Evolutionary conservation across 1,139 yeast species (phyloP), one percentile per base, ranked within the genome.

Genomic region (Pichia cactophila): DNA sequence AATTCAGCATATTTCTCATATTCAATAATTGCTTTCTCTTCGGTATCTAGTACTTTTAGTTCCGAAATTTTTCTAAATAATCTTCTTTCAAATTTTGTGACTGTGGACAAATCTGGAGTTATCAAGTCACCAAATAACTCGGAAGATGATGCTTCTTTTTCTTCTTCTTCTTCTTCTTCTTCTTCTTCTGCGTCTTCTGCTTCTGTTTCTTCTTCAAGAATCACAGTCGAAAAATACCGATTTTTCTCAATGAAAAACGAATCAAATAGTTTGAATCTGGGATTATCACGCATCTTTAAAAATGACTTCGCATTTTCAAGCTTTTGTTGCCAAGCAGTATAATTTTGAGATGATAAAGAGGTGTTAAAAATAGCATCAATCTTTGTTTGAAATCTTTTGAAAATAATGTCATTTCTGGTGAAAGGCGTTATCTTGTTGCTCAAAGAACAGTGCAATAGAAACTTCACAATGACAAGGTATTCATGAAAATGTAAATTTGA

Each of bases 261-360:
- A 17, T 36, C 39, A 16, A 36, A 36, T 23, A 36, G 23, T 9
- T 16, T 8, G 39, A 36, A 36, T 36, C 5, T 36, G 4, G 39
- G n/a, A 14, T 14, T 16, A 36, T 10, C 11, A 20, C 4, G 29
- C 7, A 33, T 23, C 8, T 36, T 17, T 41, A 33, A 39, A 12
- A 43, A 45, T 45, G 44, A 41, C 50, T 52, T 51, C 49, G 36
- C 52, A 45, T 41, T 42, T 42, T 45, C 29, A 43, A 39, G n/a
- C 33, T 31, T 12, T 31, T 31, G 35, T 12, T 31, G 35, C 48
- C 50, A 44, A 17, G 16, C 33, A n/a, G 33, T 16, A 11, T 23
- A 23, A 17, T 46, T 38, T 12, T 14, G 26, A 23, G 9, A 6
- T 12, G 14, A 6, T 37, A 29, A 44, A 8, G 39, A 16, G 7